Evolutionary conservation across 345 rosid species (phyloP), one percentile per base, ranked within the genome.

Genomic region (Eucalyptus curtisii): DNA sequence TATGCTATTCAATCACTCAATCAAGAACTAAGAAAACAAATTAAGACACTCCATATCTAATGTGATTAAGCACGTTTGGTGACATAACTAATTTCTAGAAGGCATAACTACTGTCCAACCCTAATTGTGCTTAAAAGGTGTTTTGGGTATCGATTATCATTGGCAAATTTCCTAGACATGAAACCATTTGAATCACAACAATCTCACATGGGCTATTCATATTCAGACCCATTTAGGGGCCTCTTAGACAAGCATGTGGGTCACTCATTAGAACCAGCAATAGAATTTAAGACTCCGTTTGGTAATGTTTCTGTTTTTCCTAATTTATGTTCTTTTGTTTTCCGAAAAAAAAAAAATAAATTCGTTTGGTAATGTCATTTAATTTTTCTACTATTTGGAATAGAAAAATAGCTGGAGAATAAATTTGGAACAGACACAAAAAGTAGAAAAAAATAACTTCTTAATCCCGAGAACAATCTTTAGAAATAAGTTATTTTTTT

Each of bases 361-460:
- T 50, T 1, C 9, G 2, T 50, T 52, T 52, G 10, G 0, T 20
- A 52, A 52, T 1, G 25, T 20, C 5, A 52, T 19, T 10, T 52
- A 20, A 52, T 52, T 52, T 49, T 52, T 52, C 10, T 52, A 19
- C 4, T 3, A 1, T 52, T 0, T 0, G 1, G 0, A 52, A 52
- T 19, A 19, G 2, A 52, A 52, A 52, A 52, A 2, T 52, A 8
- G 5, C 3, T 0, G 25, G 1, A 7, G 2, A 20, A 52, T 52
- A 52, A 0, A 52, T 52, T 52, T 52, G 10, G 0, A 52, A 52
- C 0, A 19, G 0, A 52, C 7, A 19, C 0, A 19, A 19, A 52
- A 52, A 52, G 0, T 19, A 52, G 1, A 20, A 19, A 52, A 49
- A 52, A 20, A 2, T 7, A 52, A 52, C 10, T 52, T 52, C 2